Conservation (phyloP, 257 asterid genomes). For the Paulownia fortunei region DNA sequence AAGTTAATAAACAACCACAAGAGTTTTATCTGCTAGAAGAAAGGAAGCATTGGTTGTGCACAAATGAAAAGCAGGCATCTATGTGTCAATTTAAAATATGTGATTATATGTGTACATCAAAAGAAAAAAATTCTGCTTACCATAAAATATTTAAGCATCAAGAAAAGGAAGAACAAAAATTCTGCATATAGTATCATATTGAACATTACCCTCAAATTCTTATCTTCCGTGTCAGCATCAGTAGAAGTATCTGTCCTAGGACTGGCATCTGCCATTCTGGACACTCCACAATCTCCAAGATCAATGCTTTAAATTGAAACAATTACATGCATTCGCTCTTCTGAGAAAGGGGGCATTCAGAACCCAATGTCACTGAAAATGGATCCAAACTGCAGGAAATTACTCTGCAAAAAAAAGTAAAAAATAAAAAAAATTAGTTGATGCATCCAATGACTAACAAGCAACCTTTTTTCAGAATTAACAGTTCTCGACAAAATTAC, state of each 20-base stretch:
- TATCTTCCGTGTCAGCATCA: conserved; percentile 95
- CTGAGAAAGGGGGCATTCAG: conserved; percentile 23
- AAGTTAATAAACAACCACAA: conserved; percentile 25
- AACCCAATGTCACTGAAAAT: conserved; percentile 23
- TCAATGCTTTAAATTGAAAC: conserved; percentile 32
- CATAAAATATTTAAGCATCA: neutral
- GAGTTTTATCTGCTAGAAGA: conserved; percentile 10
- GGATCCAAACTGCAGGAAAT: conserved; percentile 23
- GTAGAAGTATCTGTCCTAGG: conserved; percentile 88
- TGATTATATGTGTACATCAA: neutral
- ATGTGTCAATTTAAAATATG: neutral
- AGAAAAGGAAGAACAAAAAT: neutral
- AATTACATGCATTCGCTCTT: conserved; percentile 34
- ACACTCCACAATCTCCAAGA: conserved; percentile 39
- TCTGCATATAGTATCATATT: neutral
- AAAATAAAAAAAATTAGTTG: neutral
- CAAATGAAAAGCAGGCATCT: neutral
- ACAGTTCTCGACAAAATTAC: neutral
- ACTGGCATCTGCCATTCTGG: conserved; percentile 81
- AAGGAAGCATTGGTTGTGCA: neutral
- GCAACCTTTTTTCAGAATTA: conserved; percentile 19
- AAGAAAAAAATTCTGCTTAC: too few species aligned
- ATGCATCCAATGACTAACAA: neutral
- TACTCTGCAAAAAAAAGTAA: conserved; percentile 27
- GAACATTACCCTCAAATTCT: conserved; percentile 63